Evolutionary conservation across 129 eudicot species (phyloP).

Genomic region (Arctium lappa): DNA sequence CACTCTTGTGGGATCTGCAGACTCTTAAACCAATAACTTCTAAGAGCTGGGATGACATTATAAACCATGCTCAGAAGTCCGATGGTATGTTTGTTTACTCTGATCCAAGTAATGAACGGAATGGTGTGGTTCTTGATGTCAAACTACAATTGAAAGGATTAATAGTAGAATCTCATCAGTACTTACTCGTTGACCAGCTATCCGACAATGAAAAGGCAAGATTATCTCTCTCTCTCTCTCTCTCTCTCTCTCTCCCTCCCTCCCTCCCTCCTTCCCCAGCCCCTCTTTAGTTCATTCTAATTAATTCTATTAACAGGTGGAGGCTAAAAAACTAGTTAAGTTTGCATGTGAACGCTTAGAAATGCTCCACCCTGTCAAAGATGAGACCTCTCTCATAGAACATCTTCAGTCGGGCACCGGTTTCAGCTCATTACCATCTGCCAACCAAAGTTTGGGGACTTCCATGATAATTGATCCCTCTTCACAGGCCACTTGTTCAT

Average conservation of each 20-base stretch:
- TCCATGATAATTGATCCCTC: constrained; percentile 4
- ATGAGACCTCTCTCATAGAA: constrained; percentile 32
- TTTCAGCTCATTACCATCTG: constrained; percentile 1
- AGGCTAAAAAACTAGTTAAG: constrained; percentile 28
- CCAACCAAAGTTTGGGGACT: neutral
- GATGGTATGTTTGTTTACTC: constrained; percentile 38
- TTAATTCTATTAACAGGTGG: constrained; percentile 34
- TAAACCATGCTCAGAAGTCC: constrained; percentile 70
- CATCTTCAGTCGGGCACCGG: neutral
- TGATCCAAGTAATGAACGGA: constrained; percentile 31
- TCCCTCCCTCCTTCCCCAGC: neutral
- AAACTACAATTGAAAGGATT: constrained; percentile 50
- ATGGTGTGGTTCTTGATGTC: constrained; percentile 48
- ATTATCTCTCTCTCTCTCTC: neutral
- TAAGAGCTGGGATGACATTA: constrained; percentile 55
- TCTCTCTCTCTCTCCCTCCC: neutral
- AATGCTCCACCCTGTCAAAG: constrained; percentile 24
- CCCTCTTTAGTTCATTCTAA: neutral
- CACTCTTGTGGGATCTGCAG: constrained; percentile 39
- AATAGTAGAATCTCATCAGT: constrained; percentile 29
- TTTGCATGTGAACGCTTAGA: constrained; percentile 51
- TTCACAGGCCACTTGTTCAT: constrained; percentile 12
- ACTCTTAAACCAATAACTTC: constrained; percentile 45
- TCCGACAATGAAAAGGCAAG: constrained; percentile 54
- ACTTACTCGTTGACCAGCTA: constrained; percentile 38